Evolutionary conservation across 2,329 filamentous ascomycete species (phyloP).

Genomic region (Trichophyton benhamiae): DNA sequence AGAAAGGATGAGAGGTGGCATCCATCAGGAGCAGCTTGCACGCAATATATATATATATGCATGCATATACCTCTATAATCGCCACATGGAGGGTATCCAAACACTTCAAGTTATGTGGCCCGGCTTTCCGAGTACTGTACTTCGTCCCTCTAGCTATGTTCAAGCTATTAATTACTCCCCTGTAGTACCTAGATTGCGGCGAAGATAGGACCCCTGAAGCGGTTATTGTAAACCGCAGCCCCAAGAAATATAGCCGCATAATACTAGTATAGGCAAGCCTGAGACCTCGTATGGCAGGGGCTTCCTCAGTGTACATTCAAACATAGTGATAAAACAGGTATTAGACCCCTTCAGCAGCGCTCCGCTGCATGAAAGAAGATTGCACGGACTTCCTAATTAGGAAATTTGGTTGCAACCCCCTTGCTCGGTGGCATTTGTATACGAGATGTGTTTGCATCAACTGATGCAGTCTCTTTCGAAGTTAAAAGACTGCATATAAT

Average conservation of each 20-base stretch:
- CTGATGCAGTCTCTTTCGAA: no score
- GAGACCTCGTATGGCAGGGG: neutral
- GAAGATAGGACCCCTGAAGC: neutral
- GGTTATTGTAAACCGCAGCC: neutral
- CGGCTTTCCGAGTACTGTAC: neutral
- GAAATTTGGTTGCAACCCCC: no score
- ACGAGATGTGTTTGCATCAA: no score
- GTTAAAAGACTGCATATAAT: no score
- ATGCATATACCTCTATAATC: neutral
- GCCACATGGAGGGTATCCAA: neutral
- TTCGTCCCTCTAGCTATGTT: neutral
- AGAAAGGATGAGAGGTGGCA: neutral
- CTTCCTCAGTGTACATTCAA: neutral
- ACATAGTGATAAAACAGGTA: neutral
- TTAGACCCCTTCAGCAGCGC: neutral
- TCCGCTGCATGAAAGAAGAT: no score
- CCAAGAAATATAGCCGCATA: neutral
- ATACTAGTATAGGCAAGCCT: neutral
- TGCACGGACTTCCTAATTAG: no score
- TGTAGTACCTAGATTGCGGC: neutral
- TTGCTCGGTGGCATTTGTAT: no score
- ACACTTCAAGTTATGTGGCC: neutral
- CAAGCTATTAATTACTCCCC: neutral
- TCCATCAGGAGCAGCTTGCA: neutral
- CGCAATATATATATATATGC: neutral